phyloP scores from a whole-genome alignment of 805 yeast species.

The Candida rishiriensis region DNA sequence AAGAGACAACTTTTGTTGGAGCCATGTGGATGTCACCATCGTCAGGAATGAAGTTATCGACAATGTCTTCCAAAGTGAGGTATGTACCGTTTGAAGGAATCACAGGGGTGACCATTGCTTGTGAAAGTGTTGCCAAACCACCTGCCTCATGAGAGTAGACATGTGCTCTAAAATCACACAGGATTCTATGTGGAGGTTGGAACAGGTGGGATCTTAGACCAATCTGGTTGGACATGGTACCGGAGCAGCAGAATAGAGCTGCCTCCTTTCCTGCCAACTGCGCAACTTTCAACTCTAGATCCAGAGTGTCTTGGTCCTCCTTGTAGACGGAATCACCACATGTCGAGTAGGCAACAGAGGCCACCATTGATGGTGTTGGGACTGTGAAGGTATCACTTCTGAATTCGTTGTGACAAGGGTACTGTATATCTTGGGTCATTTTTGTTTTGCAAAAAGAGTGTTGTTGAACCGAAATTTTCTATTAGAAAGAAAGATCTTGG shows the following conservation, averaged over 20 bases:
- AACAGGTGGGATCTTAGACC: constrained; percentile 69
- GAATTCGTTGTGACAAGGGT: constrained; percentile 40
- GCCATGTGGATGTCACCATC: constrained; percentile 85
- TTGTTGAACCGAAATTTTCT: no score
- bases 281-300: constrained; percentile 61
- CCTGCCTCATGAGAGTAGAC: constrained; percentile 84
- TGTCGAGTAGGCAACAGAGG: constrained; percentile 51
- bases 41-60: constrained; percentile 55
- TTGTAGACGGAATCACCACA: constrained; percentile 87
- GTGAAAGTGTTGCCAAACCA: constrained; percentile 83
- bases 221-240: constrained; percentile 87
- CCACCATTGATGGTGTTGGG: constrained; percentile 71
- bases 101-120: constrained; percentile 87
- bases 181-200: constrained; percentile 81
- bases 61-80: constrained; percentile 76
- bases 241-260: constrained; percentile 80
- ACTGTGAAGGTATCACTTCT: constrained; percentile 88
- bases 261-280: constrained; percentile 72
- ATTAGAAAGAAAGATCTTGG: no score
- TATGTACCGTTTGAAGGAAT: constrained; percentile 71
- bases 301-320: constrained; percentile 70
- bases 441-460: no score
- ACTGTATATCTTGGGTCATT: constrained; percentile 4
- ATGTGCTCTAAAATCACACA: constrained; percentile 86
- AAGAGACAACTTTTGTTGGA: constrained; percentile 77